These are phyloP conservation scores for Trebouxia sp. DNA, from an alignment of 139 green algal species.

Conservation along the genomic window DNA sequence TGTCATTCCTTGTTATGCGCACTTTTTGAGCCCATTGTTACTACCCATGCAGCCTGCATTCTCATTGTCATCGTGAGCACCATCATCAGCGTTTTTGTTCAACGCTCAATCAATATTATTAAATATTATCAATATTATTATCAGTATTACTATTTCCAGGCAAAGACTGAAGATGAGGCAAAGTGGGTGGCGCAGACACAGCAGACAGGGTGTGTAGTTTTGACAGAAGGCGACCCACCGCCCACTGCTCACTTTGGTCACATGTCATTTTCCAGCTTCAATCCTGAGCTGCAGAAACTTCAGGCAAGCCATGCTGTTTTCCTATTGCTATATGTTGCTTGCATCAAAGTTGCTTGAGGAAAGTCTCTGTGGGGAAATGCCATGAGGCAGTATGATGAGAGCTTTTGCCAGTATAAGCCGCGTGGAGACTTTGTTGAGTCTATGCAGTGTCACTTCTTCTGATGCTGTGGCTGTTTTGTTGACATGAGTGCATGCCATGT, in stretches of 20 bases:
- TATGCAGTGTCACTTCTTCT: too few relatives aligned
- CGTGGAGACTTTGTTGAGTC: too few relatives aligned
- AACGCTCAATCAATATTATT: too few relatives aligned
- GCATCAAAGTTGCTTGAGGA: too few relatives aligned
- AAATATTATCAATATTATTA: background rate
- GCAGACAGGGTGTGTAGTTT: background rate
- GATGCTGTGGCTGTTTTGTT: too few relatives aligned
- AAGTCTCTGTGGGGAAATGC: too few relatives aligned
- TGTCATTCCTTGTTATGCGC: too few relatives aligned
- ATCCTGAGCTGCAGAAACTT: conserved; percentile 12
- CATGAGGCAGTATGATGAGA: too few relatives aligned
- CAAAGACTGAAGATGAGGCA: background rate
- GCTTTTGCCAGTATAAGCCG: too few relatives aligned
- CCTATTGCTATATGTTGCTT: background rate
- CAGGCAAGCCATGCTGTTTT: background rate
- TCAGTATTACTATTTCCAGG: background rate
- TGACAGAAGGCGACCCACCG: background rate
- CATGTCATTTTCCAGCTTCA: conserved; percentile 27
- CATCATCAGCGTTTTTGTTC: background rate
- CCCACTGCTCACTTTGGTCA: background rate
- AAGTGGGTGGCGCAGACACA: background rate
- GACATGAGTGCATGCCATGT: too few relatives aligned
- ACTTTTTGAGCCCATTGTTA: too few relatives aligned
- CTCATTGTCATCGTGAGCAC: background rate
- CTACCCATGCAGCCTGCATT: background rate